Evolutionary conservation across 257 asterid species (phyloP).

Genomic region (Solanum chmielewskii): DNA sequence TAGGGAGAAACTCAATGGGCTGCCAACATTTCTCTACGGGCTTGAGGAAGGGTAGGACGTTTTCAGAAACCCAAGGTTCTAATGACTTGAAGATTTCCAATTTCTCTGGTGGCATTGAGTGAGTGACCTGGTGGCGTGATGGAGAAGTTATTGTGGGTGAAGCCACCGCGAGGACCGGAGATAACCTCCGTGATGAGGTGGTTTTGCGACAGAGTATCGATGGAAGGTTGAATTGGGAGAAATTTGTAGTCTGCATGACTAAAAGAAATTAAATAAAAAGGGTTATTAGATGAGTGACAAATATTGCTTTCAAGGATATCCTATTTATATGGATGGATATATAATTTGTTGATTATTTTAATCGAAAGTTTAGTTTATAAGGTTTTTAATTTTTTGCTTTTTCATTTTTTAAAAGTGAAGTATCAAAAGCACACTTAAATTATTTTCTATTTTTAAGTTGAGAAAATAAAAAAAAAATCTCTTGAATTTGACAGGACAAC

Average conservation of each 20-base stretch:
- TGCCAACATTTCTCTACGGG: slow-evolving; percentile 35
- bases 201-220: not conserved
- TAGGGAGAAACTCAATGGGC: slow-evolving; percentile 27
- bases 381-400: too few species aligned
- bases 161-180: not conserved
- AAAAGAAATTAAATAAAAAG: not conserved
- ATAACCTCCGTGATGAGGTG: not conserved
- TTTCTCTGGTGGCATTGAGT: slow-evolving; percentile 20
- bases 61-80: slow-evolving; percentile 21
- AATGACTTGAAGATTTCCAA: slow-evolving; percentile 19
- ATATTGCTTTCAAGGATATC: not conserved
- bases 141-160: not conserved
- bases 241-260: slow-evolving; percentile 6
- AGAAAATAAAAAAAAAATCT: too few species aligned
- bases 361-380: too few species aligned
- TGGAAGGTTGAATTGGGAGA: not conserved
- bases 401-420: too few species aligned
- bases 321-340: too few species aligned
- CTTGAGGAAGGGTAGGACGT: slow-evolving; percentile 14
- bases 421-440: too few species aligned
- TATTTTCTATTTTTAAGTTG: too few species aligned
- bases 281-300: not conserved
- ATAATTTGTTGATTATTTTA: too few species aligned
- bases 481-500: too few species aligned
- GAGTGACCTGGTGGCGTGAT: not conserved